Conservation (phyloP, 306 rosid species). For the Glycine soja region DNA sequence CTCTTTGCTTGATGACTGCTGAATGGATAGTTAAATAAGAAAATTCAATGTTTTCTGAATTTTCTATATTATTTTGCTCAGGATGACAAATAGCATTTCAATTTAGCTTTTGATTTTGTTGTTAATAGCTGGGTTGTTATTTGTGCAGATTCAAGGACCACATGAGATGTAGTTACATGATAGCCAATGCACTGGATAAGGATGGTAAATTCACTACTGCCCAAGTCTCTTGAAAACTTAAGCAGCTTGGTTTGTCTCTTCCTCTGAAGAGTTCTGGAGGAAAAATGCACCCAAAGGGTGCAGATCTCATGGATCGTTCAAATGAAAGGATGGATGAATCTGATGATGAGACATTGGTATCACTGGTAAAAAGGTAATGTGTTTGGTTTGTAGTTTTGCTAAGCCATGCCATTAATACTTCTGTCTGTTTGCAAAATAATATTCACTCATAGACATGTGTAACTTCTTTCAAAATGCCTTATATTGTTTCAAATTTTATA, state of each 20-base stretch:
- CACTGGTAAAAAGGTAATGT: slow-evolving; percentile 69
- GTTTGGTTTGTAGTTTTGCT: slow-evolving; percentile 20
- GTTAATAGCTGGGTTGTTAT: slow-evolving; percentile 36
- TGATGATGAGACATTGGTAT: slow-evolving; percentile 76
- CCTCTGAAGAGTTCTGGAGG: slow-evolving; percentile 57
- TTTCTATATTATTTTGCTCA: slow-evolving; percentile 6
- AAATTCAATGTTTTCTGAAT: slow-evolving; percentile 18
- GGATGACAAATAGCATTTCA: neutral
- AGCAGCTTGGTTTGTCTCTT: slow-evolving; percentile 78
- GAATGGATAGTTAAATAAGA: slow-evolving; percentile 23
- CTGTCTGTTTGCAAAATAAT: slow-evolving; percentile 1
- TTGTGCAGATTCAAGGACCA: slow-evolving; percentile 79
- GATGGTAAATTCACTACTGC: slow-evolving; percentile 72
- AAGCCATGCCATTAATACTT: slow-evolving; percentile 1
- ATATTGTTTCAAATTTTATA: slow-evolving; percentile 10
- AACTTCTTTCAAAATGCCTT: slow-evolving; percentile 18
- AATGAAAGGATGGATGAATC: slow-evolving; percentile 55
- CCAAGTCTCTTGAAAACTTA: slow-evolving; percentile 82
- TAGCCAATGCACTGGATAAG: slow-evolving; percentile 79
- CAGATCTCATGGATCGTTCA: slow-evolving; percentile 48
- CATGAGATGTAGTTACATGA: slow-evolving; percentile 81
- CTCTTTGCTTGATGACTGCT: slow-evolving; percentile 17
- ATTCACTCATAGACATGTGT: neutral
- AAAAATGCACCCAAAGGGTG: slow-evolving; percentile 47
- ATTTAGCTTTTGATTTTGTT: slow-evolving; percentile 10